A percentile compares a stretch with the other conserved stretches of the same genome.
Evolutionary conservation across 2,329 filamentous ascomycete species (phyloP).

Genomic region (Talaromyces sp.): DNA sequence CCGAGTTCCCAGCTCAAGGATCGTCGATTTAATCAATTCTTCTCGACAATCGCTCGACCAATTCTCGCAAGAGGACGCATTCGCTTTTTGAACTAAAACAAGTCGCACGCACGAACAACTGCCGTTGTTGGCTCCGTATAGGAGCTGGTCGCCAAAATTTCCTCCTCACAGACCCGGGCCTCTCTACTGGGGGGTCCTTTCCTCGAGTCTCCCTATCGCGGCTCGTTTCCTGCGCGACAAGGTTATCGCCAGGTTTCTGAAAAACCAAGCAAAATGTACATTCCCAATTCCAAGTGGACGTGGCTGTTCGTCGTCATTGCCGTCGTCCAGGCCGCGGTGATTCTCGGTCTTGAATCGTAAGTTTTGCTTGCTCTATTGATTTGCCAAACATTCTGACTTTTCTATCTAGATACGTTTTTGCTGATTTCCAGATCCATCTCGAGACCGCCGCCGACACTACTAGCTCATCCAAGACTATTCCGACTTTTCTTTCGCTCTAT

Average conservation of each 20-base stretch:
- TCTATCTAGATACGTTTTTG: conserved; percentile 72
- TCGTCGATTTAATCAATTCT: neutral
- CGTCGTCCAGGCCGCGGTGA: conserved; percentile 69
- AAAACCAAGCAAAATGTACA: conserved; percentile 56
- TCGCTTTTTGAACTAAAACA: neutral
- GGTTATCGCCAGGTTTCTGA: conserved; percentile 37
- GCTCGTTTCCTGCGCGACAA: conserved; percentile 48
- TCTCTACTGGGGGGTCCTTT: conserved; percentile 54
- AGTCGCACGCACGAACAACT: neutral
- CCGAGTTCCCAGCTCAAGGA: neutral
- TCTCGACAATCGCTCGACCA: too few relatives aligned
- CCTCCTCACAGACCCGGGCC: conserved; percentile 49
- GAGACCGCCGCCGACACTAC: conserved; percentile 34
- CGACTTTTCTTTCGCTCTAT: conserved; percentile 91
- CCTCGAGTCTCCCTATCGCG: conserved; percentile 46
- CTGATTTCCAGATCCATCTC: conserved; percentile 63
- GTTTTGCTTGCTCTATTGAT: conserved; percentile 29
- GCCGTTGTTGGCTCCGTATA: conserved; percentile 26
- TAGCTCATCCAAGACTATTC: conserved; percentile 61
- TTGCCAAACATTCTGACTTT: neutral
- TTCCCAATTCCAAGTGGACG: conserved; percentile 80
- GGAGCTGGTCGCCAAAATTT: conserved; percentile 47
- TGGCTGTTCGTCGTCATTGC: conserved; percentile 75
- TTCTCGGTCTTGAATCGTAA: conserved; percentile 80
- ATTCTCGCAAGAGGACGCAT: too few relatives aligned